Base-by-base conservation (phyloP, 371 early-diverging fungal genomes). In the Apophysomyces trapeziformis region DNA sequence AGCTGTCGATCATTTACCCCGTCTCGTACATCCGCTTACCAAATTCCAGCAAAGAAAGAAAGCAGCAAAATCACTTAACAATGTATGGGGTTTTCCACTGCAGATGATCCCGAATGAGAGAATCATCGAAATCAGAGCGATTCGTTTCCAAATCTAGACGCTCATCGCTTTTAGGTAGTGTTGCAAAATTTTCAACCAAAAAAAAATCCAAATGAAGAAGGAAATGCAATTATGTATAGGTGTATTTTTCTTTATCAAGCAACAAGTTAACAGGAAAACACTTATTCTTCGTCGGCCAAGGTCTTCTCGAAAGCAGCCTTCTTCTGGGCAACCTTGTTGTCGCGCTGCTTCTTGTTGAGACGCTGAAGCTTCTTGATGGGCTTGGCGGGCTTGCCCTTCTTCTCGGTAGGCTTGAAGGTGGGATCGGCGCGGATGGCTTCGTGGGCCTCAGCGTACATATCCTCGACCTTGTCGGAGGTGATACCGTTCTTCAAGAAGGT, bases 401-500 rank as follows among this genome's bases (percentile, higher is more conserved):
- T 90, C 68, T 86, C 88, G 78, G 89, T 89, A 72, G 85, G 82
- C 80, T 85, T 85, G 83, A 79, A 70, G 59, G 69, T 57, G 64
- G 99, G 98, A 85, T 96, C 87, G 60, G 85, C 96, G 77, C 97
- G 96, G 88, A 99, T 99, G 70, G 90, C 90, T 72, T 85, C 86
- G 90, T 99, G 98, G 63, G 98, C 99, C 65, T 89, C 85, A 73
- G 90, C 84, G 94, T 99, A 99, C 86, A 97, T 92, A 69, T 91
- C 95, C 85, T 99, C 97, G 67, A 99, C 85, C 73, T 88, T 90
- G 72, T 98, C 99, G 59, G 99, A 90, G 64, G 89, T 81, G 71
- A 99, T 86, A 65, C 93, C 98, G 63, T 87, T 89, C 83, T 90
- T 95, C 78, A 99, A 89, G 93, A 94, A 99, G 76, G 88, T 88